Base-by-base conservation (phyloP, 1,284 basidiomycete species). In the Heterobasidion occidentale region DNA sequence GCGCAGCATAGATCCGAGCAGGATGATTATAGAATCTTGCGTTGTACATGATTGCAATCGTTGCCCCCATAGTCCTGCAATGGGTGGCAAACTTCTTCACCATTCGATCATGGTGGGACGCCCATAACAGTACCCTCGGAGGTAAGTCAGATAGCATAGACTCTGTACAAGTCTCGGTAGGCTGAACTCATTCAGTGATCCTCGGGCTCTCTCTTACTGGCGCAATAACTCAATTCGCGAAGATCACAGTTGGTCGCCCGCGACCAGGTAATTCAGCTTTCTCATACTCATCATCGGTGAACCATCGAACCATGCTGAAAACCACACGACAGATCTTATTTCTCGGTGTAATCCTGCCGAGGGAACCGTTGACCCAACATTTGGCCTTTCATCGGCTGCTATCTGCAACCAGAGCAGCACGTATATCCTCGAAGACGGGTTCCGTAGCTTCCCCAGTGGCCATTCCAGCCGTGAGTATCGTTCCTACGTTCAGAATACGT, bases 381-480 rank as follows among this genome's bases (percentile, higher is more conserved):
- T 81, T 60, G 90, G 91, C 0, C 76, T 98, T 9, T 86, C 86
- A 0, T 87, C 79, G 2, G 83, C 80, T 54, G 77, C 78, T 1
- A 87, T 98, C 55, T 99, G 96, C 71, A 92, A 91, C 0, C 82
- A 86, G 62, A 78, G 77, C 0, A 73, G 92, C 65, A 64, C 68
- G 12, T 60, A 66, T 14, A 77, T 84, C 7, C 69, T 95, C 62
- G 74, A 78, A 36, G 93, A 96, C 67, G 95, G 95, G 0, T 98
- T 94, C 77, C 83, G 92, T 63, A 94, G 90, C 67, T 98, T 99
- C 71, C 92, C 92, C 5, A 94, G 90, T 52, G 96, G 96, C 0
- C 96, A 98, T 72, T 85, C 92, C 1, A 92, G 90, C 65, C 68
- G 27, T 93, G 71, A 46, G 81, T 76, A 42, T 33, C 15, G 27